Conservation (phyloP, 352 stramenopile species). For the Globisporangium rhizosaccharum region DNA sequence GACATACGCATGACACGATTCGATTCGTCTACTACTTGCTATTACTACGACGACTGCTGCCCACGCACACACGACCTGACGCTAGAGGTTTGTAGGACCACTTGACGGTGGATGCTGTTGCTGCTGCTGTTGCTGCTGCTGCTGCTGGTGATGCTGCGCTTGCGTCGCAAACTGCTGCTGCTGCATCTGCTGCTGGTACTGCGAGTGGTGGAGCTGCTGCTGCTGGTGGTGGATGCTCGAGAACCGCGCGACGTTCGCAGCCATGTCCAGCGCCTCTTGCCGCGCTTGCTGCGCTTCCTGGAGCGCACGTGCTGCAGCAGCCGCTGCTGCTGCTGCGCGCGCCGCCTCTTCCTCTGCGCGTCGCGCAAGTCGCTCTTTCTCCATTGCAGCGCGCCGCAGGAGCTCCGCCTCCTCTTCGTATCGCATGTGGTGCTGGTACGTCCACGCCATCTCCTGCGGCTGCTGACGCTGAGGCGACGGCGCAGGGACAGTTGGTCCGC, state of each 20-base stretch:
- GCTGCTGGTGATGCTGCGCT: slow-evolving; percentile 32
- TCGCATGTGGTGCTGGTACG: slow-evolving; percentile 55
- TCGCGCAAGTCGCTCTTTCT: slow-evolving; percentile 58
- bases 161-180: slow-evolving; percentile 29
- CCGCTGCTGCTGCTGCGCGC: slow-evolving; percentile 57
- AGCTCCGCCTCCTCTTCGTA: slow-evolving; percentile 77
- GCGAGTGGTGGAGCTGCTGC: slow-evolving; percentile 15
- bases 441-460: slow-evolving; percentile 66
- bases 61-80: not conserved
- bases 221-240: slow-evolving; percentile 69
- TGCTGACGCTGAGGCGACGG: slow-evolving; percentile 13
- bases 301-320: slow-evolving; percentile 60
- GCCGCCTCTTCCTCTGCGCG: slow-evolving; percentile 79
- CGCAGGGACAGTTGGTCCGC: slow-evolving; percentile 4
- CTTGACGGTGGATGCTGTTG: slow-evolving; percentile 19
- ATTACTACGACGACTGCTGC: not conserved
- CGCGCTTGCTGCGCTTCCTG: slow-evolving; percentile 75
- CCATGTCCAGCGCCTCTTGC: slow-evolving; percentile 81
- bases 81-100: not conserved
- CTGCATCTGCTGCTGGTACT: slow-evolving; percentile 13
- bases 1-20: slow-evolving; percentile 6
- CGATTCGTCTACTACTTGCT: slow-evolving; percentile 1
- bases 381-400: slow-evolving; percentile 46
- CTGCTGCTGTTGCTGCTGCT: slow-evolving; percentile 42
- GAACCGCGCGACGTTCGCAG: slow-evolving; percentile 64